phyloP scores from a whole-genome alignment of 345 rosid genomes.

The Xanthoceras sorbifolium region DNA sequence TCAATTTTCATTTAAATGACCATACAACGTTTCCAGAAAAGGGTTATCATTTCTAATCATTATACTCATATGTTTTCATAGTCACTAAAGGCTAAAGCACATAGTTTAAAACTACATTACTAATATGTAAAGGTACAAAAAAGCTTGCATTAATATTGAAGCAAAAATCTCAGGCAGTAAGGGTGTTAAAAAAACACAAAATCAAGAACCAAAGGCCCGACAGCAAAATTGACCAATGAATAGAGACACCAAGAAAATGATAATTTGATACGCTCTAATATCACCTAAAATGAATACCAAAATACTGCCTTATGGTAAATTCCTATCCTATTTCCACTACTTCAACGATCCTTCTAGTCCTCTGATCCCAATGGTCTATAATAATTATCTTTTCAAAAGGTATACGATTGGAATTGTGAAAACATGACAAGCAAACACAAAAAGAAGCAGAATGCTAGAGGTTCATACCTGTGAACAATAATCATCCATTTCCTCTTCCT shows the following conservation, averaged over 20 bases:
- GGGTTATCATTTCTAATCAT: no score
- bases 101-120: no score
- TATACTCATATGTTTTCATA: no score
- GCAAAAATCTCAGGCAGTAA: background rate
- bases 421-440: background rate
- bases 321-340: background rate
- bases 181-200: background rate
- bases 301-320: background rate
- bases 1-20: no score
- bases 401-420: background rate
- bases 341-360: background rate
- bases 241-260: background rate
- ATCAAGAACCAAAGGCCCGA: background rate
- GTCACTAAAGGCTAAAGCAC: no score
- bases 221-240: background rate
- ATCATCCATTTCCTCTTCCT: conserved; percentile 96
- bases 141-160: no score
- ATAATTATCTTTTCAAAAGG: background rate
- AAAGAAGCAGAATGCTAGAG: conserved; percentile 7
- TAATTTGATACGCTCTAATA: background rate
- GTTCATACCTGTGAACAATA: conserved; percentile 86
- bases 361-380: background rate
- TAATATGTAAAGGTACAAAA: no score
- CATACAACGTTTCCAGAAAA: no score
- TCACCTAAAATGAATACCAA: background rate